These are phyloP conservation scores for Pleurotus tuber-regium DNA, from an alignment of 768 basidiomycete genomes.

Conservation along the genomic window DNA sequence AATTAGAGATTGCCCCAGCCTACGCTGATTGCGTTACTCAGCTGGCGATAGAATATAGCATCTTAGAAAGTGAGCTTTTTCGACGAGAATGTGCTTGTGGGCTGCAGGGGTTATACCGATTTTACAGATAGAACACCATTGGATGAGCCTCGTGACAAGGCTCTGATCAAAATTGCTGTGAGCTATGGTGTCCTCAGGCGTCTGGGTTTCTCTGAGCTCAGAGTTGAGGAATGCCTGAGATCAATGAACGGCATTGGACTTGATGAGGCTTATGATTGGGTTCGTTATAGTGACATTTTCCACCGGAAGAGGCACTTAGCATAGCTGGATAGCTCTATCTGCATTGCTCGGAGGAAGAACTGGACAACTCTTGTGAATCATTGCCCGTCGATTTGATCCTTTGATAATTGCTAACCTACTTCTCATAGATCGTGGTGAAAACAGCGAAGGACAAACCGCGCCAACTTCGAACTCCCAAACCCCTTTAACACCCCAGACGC, in stretches of 20 bases:
- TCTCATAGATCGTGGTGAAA: slow-evolving; percentile 3
- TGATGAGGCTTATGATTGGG: slow-evolving; percentile 94
- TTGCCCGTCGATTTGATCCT: slow-evolving; percentile 1
- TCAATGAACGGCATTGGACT: slow-evolving; percentile 64
- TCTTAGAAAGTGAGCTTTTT: slow-evolving; percentile 25
- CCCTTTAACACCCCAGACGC: slow-evolving; percentile 26
- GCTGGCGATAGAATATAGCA: slow-evolving; percentile 38
- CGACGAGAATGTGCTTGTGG: no score
- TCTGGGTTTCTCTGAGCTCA: slow-evolving; percentile 69
- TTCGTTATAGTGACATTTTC: slow-evolving; percentile 30
- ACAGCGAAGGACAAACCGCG: slow-evolving; percentile 5
- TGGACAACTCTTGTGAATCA: slow-evolving; percentile 41
- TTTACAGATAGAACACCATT: slow-evolving; percentile 31
- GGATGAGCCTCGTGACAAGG: slow-evolving; percentile 70
- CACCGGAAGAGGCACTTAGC: background rate
- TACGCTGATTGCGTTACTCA: slow-evolving; percentile 60
- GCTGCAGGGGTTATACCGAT: no score
- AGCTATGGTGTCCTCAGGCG: slow-evolving; percentile 80
- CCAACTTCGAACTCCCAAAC: slow-evolving; percentile 15
- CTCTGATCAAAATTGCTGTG: slow-evolving; percentile 65
- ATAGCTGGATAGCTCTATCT: slow-evolving; percentile 51
- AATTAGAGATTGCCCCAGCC: slow-evolving; percentile 57
- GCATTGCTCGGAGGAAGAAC: slow-evolving; percentile 60
- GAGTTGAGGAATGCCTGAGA: slow-evolving; percentile 70
- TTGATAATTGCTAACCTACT: background rate